phyloP scores from a whole-genome alignment of 805 yeast species.

The Yamadazyma kitorensis region DNA sequence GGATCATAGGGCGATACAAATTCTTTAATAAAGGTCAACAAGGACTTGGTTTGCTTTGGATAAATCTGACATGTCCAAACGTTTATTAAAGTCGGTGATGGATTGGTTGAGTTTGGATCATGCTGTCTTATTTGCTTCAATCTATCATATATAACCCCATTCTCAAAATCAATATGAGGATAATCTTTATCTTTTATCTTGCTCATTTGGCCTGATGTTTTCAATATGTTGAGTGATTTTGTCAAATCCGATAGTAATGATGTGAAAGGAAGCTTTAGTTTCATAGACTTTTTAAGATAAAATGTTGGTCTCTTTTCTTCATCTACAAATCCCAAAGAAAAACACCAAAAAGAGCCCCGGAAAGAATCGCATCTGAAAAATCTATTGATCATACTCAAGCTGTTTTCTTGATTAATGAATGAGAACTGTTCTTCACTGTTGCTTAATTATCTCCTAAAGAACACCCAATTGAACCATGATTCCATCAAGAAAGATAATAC shows the following conservation, averaged over 20 bases:
- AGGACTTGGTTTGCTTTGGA: slow-evolving; percentile 31
- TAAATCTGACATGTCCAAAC: slow-evolving; percentile 51
- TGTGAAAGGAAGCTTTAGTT: too few species aligned
- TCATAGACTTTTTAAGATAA: too few species aligned
- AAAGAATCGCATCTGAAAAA: too few species aligned
- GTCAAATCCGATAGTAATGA: background rate
- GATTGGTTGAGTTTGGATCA: slow-evolving; percentile 14
- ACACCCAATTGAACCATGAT: too few species aligned
- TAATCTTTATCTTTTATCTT: slow-evolving; percentile 4
- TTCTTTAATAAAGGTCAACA: slow-evolving; percentile 26
- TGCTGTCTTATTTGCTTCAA: slow-evolving; percentile 44
- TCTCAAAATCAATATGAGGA: slow-evolving; percentile 42
- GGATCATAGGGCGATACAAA: slow-evolving; percentile 24
- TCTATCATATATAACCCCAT: slow-evolving; percentile 43
- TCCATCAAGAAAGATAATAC: too few species aligned
- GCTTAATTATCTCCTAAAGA: too few species aligned
- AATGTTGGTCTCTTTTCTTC: too few species aligned
- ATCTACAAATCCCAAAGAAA: too few species aligned
- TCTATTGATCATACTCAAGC: too few species aligned
- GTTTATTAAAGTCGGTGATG: slow-evolving; percentile 25
- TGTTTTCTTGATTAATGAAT: too few species aligned
- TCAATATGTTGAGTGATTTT: slow-evolving; percentile 4
- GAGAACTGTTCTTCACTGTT: too few species aligned
- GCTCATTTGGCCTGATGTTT: slow-evolving; percentile 7
- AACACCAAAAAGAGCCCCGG: too few species aligned